Percentiles rank a stretch among this genome's conserved stretches.
phyloP scores from a whole-genome alignment of 441 rosid species.

The Populus hybrid region DNA sequence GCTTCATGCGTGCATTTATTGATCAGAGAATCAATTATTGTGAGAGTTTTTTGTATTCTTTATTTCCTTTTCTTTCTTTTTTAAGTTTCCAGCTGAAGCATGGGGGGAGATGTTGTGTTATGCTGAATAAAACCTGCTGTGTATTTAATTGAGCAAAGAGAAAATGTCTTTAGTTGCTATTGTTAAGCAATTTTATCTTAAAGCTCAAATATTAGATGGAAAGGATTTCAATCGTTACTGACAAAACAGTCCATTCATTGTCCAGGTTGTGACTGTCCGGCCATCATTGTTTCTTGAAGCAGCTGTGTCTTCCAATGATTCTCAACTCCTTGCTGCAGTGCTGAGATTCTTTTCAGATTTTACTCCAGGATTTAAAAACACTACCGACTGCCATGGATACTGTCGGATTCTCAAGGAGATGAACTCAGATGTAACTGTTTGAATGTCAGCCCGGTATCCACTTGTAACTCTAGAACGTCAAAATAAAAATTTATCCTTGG shows the following conservation, averaged over 20 bases:
- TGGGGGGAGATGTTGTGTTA: not conserved
- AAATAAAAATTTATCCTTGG: not conserved
- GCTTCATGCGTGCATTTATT: not conserved
- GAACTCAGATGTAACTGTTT: slow-evolving; percentile 33
- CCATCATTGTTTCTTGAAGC: slow-evolving; percentile 80
- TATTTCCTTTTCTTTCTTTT: too few species aligned
- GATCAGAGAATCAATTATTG: too few species aligned
- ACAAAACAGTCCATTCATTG: slow-evolving; percentile 14
- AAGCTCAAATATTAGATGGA: not conserved
- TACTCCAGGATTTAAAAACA: slow-evolving; percentile 63
- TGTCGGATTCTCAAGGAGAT: slow-evolving; percentile 63
- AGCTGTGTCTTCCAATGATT: slow-evolving; percentile 65
- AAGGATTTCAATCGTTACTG: not conserved
- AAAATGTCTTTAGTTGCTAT: not conserved
- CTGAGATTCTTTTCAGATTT: slow-evolving; percentile 84
- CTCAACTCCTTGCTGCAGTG: slow-evolving; percentile 78
- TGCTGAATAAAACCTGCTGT: not conserved
- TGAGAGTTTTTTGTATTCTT: not conserved
- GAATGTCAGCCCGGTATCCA: not conserved
- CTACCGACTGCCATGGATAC: slow-evolving; percentile 56
- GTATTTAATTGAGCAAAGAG: not conserved
- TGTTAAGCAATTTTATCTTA: not conserved
- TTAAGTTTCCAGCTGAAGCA: not conserved
- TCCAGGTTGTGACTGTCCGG: slow-evolving; percentile 66
- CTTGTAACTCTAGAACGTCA: not conserved